Evolutionary conservation across 805 yeast species (phyloP), one percentile per base, ranked within the genome.

Genomic region (Ogataea minuta): DNA sequence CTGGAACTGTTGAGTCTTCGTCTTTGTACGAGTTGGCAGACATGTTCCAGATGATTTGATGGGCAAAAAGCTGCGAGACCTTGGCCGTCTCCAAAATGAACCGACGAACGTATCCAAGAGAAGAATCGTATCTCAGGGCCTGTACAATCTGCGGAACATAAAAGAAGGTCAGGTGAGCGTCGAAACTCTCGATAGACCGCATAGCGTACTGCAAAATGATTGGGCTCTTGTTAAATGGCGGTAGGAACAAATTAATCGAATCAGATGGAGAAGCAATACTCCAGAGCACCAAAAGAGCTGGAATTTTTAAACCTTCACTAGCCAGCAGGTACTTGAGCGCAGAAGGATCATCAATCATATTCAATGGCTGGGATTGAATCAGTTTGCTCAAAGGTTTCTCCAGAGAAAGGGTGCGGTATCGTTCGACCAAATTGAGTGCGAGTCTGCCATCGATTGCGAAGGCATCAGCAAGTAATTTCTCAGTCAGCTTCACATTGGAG

Each of bases 121-220:
- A 63, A 19, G 41, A 28, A 59, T 93, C 99, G 59, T 81, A 82
- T 48, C 98, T 75, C 50, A 93, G 71, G 47, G 87, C 75, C 64
- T 93, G 99, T 14, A 93, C 99, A 62, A 93, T 88, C 60, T 93
- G 99, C 2, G 99, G 99, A 37, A 93, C 98, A 56, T 95, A 93
- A 61, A 95, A 93, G 67, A 95, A 93, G 0, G 96, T 87, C 46
- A 84, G 66, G 52, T 85, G 84, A 25, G 87, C 88, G 54, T 88
- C 95, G 54, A 87, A 95, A 14, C 79, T 72, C 59, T 89, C 96
- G 47, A 93, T 67, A 0, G 97, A 84, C 51, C 95, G 73, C 84
- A 91, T 84, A 10, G 95, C 83, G 57, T 82, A 93, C 63, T 93
- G 99, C 43, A 87, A 64, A 15, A 87, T 68, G 50, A 68, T 73